phyloP scores from a whole-genome alignment of 352 stramenopile genomes.

The Pythium periplocum region DNA sequence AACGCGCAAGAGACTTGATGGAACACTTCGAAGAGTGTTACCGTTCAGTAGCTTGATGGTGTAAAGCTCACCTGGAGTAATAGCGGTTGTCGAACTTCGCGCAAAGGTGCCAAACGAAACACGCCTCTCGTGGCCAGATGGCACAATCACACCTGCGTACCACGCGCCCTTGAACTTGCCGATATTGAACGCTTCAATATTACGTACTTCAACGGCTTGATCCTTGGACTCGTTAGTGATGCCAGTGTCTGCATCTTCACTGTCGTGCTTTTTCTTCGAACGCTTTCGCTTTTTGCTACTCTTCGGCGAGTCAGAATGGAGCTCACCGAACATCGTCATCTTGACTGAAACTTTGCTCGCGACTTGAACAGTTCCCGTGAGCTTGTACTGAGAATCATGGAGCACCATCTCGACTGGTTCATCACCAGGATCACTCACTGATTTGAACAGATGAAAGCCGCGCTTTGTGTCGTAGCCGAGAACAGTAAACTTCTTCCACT shows the following conservation, averaged over 20 bases:
- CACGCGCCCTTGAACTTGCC: constrained; percentile 45
- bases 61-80: constrained; percentile 12
- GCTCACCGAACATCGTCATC: constrained; percentile 39
- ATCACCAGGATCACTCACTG: constrained; percentile 30
- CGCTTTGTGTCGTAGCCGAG: constrained; percentile 57
- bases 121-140: neutral
- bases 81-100: constrained; percentile 12
- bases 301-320: too few species aligned
- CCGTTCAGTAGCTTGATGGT: constrained; percentile 34
- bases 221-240: neutral
- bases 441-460: constrained; percentile 55
- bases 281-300: constrained; percentile 60
- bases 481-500: constrained; percentile 74
- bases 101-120: constrained; percentile 10
- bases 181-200: constrained; percentile 24
- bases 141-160: constrained; percentile 44
- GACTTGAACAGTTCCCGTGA: constrained; percentile 41
- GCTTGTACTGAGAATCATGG: constrained; percentile 74
- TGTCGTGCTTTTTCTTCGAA: constrained; percentile 54
- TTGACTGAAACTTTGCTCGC: constrained; percentile 24
- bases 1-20: constrained; percentile 32
- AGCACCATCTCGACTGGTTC: constrained; percentile 62
- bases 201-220: constrained; percentile 45
- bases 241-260: neutral
- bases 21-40: constrained; percentile 41